phyloP scores from a whole-genome alignment of 805 yeast genomes.

The Peterozyma toletana region DNA sequence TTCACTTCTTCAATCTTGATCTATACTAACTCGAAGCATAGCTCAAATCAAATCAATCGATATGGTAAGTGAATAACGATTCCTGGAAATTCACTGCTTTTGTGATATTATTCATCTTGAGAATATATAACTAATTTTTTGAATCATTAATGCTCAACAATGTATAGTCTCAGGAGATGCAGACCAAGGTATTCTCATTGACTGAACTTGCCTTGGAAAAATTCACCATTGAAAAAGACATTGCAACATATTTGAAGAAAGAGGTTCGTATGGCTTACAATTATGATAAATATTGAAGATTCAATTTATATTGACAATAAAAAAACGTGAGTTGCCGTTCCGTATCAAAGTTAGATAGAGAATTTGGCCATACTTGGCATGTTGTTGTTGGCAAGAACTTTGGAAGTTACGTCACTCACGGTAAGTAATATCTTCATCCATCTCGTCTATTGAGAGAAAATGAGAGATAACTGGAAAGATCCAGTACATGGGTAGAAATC shows the following conservation, averaged over 20 bases:
- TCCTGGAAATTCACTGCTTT: not conserved
- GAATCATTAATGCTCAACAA: constrained; percentile 2
- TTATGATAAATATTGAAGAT: too few relatives aligned
- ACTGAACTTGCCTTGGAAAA: constrained; percentile 36
- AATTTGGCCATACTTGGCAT: constrained; percentile 72
- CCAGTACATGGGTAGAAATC: too few relatives aligned
- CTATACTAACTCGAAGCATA: constrained; percentile 1
- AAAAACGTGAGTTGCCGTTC: not conserved
- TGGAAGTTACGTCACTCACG: constrained; percentile 76
- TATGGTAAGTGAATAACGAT: constrained; percentile 16
- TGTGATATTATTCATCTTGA: not conserved
- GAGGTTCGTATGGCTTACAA: constrained; percentile 11
- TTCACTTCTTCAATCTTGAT: too few relatives aligned
- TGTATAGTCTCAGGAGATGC: constrained; percentile 40
- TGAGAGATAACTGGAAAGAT: too few relatives aligned
- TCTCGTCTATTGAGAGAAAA: not conserved
- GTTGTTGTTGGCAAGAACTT: constrained; percentile 74
- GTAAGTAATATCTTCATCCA: not conserved
- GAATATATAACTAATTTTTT: not conserved
- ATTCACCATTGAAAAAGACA: constrained; percentile 46
- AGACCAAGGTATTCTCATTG: constrained; percentile 38
- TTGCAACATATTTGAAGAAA: constrained; percentile 61
- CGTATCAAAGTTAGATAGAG: constrained; percentile 41
- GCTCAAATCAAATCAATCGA: constrained; percentile 19
- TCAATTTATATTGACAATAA: not conserved